Evolutionary conservation across 140 eudicot species (phyloP), one percentile per base, ranked within the genome.

Genomic region (Erigeron philadelphicus): DNA sequence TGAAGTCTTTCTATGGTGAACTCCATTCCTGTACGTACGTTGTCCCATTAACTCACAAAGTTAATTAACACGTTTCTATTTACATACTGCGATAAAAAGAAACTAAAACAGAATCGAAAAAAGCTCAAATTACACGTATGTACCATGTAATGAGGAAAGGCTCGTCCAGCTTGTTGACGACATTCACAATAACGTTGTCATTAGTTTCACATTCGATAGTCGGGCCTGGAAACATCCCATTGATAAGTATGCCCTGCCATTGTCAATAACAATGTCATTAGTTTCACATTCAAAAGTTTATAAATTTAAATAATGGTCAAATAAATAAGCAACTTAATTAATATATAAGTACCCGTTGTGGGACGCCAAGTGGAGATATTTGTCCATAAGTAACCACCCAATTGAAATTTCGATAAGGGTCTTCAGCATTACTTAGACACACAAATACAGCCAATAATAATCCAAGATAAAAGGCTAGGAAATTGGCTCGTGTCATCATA

Each of bases 181-280:
- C 84, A 35, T 77, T 77, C 12, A 93, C 77, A 49, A 89, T 5
- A 3, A 93, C 75, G 72, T 93, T 93, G 86, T 93, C 97, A 31
- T 93, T 93, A n/a, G 99, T 93, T 48, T 83, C 83, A 18, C 78
- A 77, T 16, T 87, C 74, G 4, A 93, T 50, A 18, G 80, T 78
- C 1, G 95, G 99, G 35, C 99, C 99, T 3, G 99, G 99, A 70
- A 93, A 93, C 49, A 81, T 73, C 1, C 97, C 99, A 63, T 93
- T 93, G 67, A 93, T 85, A 25, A 89, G 94, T 61, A 89, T 93
- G 9, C 75, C 99, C 99, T 93, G 81, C 75, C 38, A 31, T 31
- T 31, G 38, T 31, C 38, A 76, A 81, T 11, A 54, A 31, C n/a
- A n/a, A n/a, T n/a, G n/a, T n/a, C n/a, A 8, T 8, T 57, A 11